Evolutionary conservation across 805 yeast genomes (phyloP).

Genomic region (Myxozyma nipponensis): DNA sequence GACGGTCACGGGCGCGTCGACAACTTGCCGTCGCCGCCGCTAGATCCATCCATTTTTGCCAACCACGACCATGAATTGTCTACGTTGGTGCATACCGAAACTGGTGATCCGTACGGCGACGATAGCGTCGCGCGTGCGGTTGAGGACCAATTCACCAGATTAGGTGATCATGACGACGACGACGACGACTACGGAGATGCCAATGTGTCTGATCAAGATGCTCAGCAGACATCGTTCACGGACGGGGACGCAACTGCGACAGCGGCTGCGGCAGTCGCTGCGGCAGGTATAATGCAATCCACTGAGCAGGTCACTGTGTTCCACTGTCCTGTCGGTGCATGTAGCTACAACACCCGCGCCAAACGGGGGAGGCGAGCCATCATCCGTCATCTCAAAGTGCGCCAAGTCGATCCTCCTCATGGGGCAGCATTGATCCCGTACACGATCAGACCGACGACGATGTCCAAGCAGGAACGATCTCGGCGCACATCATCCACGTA

Average conservation of each 20-base stretch:
- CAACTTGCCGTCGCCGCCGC: too few relatives aligned
- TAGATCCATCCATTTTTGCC: too few relatives aligned
- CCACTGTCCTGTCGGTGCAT: constrained; percentile 23
- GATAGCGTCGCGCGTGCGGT: background rate
- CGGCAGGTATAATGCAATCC: constrained; percentile 1
- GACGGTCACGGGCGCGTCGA: too few relatives aligned
- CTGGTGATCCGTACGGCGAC: background rate
- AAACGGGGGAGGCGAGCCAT: constrained; percentile 27
- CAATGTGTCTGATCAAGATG: too few relatives aligned
- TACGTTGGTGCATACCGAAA: background rate
- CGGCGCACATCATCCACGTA: constrained; percentile 26
- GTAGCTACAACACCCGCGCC: constrained; percentile 22
- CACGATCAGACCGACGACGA: constrained; percentile 3
- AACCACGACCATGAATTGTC: background rate
- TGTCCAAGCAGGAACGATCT: constrained; percentile 27
- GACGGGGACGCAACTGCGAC: too few relatives aligned
- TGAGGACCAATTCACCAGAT: background rate
- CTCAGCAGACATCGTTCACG: too few relatives aligned
- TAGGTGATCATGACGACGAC: background rate
- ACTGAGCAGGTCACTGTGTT: constrained; percentile 23
- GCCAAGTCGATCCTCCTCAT: constrained; percentile 3
- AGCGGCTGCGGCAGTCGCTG: background rate
- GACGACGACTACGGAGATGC: too few relatives aligned
- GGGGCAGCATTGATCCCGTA: background rate
- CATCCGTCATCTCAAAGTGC: constrained; percentile 16